Evolutionary conservation across 1,284 basidiomycete genomes (phyloP), one percentile per base, ranked within the genome.

Genomic region (Rugosomyces carneus): DNA sequence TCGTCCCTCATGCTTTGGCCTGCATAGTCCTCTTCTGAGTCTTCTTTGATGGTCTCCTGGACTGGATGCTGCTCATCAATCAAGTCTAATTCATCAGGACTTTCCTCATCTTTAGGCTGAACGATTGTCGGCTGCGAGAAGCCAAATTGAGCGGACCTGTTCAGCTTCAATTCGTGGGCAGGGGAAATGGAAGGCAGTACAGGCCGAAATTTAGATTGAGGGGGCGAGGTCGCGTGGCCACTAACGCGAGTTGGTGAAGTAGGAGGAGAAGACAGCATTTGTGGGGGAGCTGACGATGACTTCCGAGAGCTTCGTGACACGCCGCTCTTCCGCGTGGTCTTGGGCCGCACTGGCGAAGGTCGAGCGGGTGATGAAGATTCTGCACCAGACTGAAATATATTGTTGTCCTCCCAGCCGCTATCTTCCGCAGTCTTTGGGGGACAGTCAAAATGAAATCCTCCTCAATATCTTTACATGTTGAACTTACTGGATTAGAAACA

Each of bases 351-450:
- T 3, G 80, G 82, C 5, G 81, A 75, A 26, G 81, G 78, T 18
- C 81, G 78, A 6, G 61, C 61, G 11, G 86, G 86, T 15, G 85
- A 88, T 10, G 86, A 85, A 10, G 81, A 84, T 57, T 89, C 86
- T 3, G 81, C 81, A 20, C 86, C 86, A 10, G 84, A 88, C 58
- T 89, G 86, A 61, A 89, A 89, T 32, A 89, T 78, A 51, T 89
- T 89, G 55, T 87, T 87, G 55, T 89, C 87, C 58, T 89, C 86
- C 86, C 86, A 89, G 24, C 84, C 85, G 53, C 86, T 88, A 48
- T 88, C 84, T 23, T 84, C 75, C 29, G 56, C 53, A 38, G 57
- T 56, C 63, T 8, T 47, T 45, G 29, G 11, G 46, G 20, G 3
- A 27, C 32, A 5, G 50, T 46, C 37, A 45, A 20, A 47, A 18